These are phyloP conservation scores for Colletotrichum theobromicola DNA, from an alignment of 2,329 filamentous ascomycete species.

Conservation along the genomic window DNA sequence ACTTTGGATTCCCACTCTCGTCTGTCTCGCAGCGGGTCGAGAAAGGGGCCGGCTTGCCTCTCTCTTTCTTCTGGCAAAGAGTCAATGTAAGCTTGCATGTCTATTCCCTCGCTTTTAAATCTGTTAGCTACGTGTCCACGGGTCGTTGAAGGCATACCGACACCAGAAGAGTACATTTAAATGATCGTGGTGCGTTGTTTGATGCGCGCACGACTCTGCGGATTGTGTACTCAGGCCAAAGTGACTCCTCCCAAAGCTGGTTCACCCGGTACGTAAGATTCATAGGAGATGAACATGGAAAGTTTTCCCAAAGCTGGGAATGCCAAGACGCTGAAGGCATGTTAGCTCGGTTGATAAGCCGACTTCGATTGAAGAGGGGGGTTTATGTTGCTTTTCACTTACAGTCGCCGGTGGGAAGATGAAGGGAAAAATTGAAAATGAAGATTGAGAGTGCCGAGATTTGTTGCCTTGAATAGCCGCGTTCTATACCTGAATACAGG, in stretches of 20 bases:
- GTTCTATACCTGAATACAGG: neutral
- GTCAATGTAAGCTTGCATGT: neutral
- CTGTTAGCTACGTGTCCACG: neutral
- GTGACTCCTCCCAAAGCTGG: neutral
- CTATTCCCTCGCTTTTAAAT: neutral
- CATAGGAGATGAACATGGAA: neutral
- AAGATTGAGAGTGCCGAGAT: neutral
- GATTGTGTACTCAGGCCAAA: neutral
- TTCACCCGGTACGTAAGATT: neutral
- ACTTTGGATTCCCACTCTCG: neutral
- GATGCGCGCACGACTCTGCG: neutral
- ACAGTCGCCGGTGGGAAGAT: neutral
- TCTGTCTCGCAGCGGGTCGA: neutral
- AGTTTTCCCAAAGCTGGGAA: neutral
- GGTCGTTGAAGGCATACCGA: fast-evolving
- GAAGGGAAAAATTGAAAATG: neutral
- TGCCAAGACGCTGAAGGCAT: neutral
- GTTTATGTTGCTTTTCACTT: neutral
- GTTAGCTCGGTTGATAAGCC: neutral
- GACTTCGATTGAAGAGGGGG: neutral
- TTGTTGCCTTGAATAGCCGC: neutral
- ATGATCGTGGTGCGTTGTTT: neutral
- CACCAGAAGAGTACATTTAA: neutral
- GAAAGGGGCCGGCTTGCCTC: neutral
- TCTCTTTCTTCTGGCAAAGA: neutral